Base-by-base conservation (phyloP, 2,329 filamentous ascomycete species). In the Allantophomopsis cytisporea region DNA sequence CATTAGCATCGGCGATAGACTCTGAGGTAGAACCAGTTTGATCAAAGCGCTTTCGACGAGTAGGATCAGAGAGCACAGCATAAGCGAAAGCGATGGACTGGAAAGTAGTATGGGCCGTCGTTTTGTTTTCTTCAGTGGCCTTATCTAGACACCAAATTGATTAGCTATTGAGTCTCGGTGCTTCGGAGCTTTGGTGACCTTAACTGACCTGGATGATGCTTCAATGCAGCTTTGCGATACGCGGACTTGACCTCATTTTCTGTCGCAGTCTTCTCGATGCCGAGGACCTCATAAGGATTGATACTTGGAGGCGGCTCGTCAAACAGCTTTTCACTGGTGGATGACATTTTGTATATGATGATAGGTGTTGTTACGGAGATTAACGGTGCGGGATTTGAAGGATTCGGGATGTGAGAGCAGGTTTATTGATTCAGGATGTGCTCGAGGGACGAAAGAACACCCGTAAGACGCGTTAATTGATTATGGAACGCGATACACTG, bases 81-180 rank as follows among this genome's bases (percentile, higher is more conserved):
- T 96, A 94, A 39, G 91, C 89, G 53, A 95, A 89, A 17, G 89
- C 89, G 50, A 98, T 78, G 50, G 82, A 70, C 60, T 98, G 91
- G 59, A 98, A 98, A 39, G 73, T 80, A 44, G 70, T 68, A 50
- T 94, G 80, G 2, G 91, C 89, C 33, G 71, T 64, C 18, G 78
- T 70, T 54, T 85, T 86, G 39, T 80, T 64, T 16, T 76, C 69
- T 1, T 73, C 66, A 13, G 74, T 49, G 4, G 78, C 84, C 65
- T 94, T 94, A 70, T 94, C 87, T 82, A 42, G 18, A 34, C n/a
- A 35, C 31, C 10, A 16, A 31, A 38, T 52, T 17, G 54, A 54
- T 38, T 31, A 36, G 18, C 45, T 42, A 14, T 15, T 8, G 16
- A 7, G 35, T 18, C 16, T 37, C 35, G 18, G 35, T 8, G 23